Percentiles rank a stretch among this genome's conserved stretches.
These are phyloP conservation scores for Suhomyces bribrorum DNA, from an alignment of 1,139 yeast species.

Conservation along the genomic window DNA sequence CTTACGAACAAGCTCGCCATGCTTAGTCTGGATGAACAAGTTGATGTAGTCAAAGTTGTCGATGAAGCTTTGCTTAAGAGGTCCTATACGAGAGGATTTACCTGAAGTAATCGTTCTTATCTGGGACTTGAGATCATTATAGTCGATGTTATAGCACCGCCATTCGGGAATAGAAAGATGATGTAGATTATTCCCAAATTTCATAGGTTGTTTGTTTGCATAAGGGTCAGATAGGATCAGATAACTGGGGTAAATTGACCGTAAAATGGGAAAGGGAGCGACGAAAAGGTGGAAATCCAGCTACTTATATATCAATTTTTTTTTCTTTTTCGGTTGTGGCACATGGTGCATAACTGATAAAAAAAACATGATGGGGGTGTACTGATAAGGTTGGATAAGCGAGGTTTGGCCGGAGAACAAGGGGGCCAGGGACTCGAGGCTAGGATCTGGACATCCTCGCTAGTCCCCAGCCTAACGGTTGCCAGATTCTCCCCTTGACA, in stretches of 20 bases:
- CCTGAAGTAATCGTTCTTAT: slow-evolving; percentile 51
- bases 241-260: neutral
- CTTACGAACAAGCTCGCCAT: slow-evolving; percentile 55
- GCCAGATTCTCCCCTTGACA: neutral
- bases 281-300: neutral
- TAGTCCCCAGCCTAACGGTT: neutral
- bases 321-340: neutral
- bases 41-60: slow-evolving; percentile 55
- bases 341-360: too few species aligned
- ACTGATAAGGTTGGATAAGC: too few species aligned
- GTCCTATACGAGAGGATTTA: slow-evolving; percentile 19
- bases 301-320: neutral
- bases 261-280: neutral
- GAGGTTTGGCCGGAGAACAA: too few species aligned
- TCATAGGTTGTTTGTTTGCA: slow-evolving; percentile 49
- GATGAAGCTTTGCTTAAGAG: slow-evolving; percentile 34
- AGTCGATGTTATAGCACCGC: slow-evolving; percentile 80
- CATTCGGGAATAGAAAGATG: slow-evolving; percentile 85
- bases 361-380: too few species aligned
- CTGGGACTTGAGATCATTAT: slow-evolving; percentile 67
- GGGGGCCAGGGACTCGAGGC: too few species aligned
- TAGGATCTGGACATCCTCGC: too few species aligned
- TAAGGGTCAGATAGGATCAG: neutral
- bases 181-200: slow-evolving; percentile 77
- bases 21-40: slow-evolving; percentile 64